These are phyloP conservation scores for Magnusiomyces clavatus DNA, from an alignment of 1,139 yeast species.

Conservation along the genomic window DNA sequence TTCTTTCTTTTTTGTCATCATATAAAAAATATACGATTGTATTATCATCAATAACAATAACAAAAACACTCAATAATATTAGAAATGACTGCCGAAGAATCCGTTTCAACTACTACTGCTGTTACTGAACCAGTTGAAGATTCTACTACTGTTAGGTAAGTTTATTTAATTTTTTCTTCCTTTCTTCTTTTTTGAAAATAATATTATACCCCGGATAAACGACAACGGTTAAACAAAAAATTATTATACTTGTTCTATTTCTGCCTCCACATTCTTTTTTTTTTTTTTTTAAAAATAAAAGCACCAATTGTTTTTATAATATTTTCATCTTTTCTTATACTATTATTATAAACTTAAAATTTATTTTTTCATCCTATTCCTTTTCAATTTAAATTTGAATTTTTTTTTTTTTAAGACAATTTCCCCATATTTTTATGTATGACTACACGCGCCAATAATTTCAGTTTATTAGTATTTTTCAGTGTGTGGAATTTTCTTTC, in stretches of 20 bases:
- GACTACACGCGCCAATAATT: too few relatives aligned
- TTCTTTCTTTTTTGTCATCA: not conserved
- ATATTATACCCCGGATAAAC: not conserved
- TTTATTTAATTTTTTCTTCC: not conserved
- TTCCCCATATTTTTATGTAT: too few relatives aligned
- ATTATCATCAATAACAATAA: not conserved
- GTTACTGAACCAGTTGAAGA: not conserved
- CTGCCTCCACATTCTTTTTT: not conserved
- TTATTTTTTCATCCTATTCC: too few relatives aligned
- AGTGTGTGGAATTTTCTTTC: too few relatives aligned
- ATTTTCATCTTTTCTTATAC: too few relatives aligned
- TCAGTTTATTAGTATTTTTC: too few relatives aligned
- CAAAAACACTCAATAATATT: not conserved
- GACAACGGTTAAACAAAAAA: not conserved
- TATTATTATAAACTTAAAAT: too few relatives aligned
- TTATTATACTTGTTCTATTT: not conserved
- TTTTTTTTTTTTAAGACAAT: too few relatives aligned
- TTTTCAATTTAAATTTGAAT: too few relatives aligned
- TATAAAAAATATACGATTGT: not conserved
- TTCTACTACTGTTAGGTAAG: constrained; percentile 9
- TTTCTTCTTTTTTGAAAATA: not conserved
- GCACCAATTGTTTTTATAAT: too few relatives aligned
- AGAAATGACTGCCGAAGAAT: constrained; percentile 5
- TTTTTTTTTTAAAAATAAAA: not conserved
- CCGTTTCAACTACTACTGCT: not conserved